Evolutionary conservation across 768 basidiomycete genomes (phyloP).

Genomic region (Termitomyces sp.): DNA sequence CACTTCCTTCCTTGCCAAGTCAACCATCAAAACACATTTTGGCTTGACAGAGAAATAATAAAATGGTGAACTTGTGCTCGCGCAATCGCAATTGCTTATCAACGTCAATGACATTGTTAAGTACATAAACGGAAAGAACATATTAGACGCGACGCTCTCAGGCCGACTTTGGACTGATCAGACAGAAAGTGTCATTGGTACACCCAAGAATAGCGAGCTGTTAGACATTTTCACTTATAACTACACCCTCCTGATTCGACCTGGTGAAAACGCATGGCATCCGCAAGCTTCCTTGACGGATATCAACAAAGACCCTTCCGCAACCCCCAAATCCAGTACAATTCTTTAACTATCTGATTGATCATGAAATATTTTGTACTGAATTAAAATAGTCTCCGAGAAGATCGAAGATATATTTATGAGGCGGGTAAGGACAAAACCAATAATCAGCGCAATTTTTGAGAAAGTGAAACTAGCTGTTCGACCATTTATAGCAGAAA

Average conservation of each 20-base stretch:
- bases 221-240: no score
- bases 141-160: not conserved
- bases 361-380: not conserved
- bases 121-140: not conserved
- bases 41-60: not conserved
- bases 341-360: not conserved
- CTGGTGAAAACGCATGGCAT: no score
- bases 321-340: not conserved
- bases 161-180: not conserved
- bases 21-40: not conserved
- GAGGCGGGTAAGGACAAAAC: not conserved
- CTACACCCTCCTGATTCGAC: not conserved
- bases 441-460: not conserved
- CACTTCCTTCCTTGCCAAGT: no score
- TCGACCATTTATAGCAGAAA: not conserved
- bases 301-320: not conserved
- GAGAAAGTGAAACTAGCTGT: not conserved
- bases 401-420: conserved; percentile 2
- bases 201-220: no score
- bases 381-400: conserved; percentile 1
- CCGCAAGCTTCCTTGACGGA: not conserved
- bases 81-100: no score
- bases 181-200: not conserved
- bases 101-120: not conserved
- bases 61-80: not conserved